A percentile compares a stretch with the other conserved stretches of the same genome.
phyloP scores from a whole-genome alignment of 2,329 filamentous ascomycete species.

The Zopfia rhizophila region DNA sequence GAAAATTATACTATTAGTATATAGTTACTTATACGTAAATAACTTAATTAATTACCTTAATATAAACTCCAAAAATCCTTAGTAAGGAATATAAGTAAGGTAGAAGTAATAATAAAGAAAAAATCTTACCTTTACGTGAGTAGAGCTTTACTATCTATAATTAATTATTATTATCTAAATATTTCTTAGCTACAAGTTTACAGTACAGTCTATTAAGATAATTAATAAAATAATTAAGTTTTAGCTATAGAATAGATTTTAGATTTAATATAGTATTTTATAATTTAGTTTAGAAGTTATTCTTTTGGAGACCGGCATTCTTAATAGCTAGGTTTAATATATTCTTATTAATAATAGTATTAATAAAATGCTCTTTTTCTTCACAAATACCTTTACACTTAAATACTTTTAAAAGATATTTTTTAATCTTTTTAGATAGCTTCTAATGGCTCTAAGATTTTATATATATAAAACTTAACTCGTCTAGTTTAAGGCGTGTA shows the following conservation, averaged over 20 bases:
- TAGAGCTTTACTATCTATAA: conserved; percentile 35
- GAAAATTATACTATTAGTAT: conserved; percentile 31
- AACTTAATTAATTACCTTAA: conserved; percentile 22
- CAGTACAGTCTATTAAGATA: conserved; percentile 28
- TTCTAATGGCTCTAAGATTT: conserved; percentile 9
- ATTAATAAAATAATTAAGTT: conserved; percentile 13
- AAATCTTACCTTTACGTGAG: conserved; percentile 15
- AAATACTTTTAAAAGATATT: conserved; percentile 13
- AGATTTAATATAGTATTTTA: not conserved
- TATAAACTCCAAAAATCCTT: too few relatives aligned
- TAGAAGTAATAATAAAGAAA: not conserved
- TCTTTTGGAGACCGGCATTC: conserved; percentile 6
- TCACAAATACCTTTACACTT: conserved; percentile 17
- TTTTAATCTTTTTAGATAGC: conserved; percentile 6
- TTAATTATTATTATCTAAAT: conserved; percentile 32
- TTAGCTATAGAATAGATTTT: conserved; percentile 12
- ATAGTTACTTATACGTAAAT: conserved; percentile 26
- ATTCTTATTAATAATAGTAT: conserved; percentile 21
- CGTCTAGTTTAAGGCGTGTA: conserved; percentile 10
- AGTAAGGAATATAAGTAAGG: too few relatives aligned
- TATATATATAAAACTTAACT: conserved; percentile 15
- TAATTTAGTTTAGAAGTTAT: not conserved
- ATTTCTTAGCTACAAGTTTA: conserved; percentile 20
- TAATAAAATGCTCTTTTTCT: conserved; percentile 32
- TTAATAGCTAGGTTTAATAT: conserved; percentile 17